These are phyloP conservation scores for Elongisporangium undulatum DNA, from an alignment of 352 stramenopile genomes.

Conservation along the genomic window DNA sequence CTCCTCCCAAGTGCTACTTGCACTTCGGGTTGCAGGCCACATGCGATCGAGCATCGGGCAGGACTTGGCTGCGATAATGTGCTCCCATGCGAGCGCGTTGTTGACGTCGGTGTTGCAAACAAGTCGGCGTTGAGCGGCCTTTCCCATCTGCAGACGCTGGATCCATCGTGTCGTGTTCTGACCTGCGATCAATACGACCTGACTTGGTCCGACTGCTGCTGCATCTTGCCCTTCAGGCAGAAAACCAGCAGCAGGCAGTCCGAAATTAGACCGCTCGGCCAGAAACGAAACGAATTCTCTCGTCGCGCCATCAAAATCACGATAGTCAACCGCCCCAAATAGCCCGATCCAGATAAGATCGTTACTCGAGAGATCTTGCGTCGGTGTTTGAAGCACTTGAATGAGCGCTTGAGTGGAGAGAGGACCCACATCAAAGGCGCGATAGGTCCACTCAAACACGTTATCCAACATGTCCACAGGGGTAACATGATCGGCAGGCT, in stretches of 20 bases:
- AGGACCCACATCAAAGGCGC: constrained; percentile 60
- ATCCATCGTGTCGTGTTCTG: constrained; percentile 14
- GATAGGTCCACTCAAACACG: constrained; percentile 46
- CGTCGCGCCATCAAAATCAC: constrained; percentile 41
- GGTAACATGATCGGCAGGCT: neutral
- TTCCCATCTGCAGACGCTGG: constrained; percentile 10
- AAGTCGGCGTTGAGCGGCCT: constrained; percentile 4
- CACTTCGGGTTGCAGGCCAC: constrained; percentile 7
- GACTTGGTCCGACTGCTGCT: neutral
- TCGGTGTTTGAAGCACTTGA: neutral
- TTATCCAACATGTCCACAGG: constrained; percentile 18
- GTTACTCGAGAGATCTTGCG: neutral
- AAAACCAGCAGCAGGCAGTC: constrained; percentile 11
- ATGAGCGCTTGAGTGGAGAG: constrained; percentile 35
- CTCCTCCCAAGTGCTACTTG: too few species aligned
- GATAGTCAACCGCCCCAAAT: constrained; percentile 49
- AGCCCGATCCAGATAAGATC: constrained; percentile 45
- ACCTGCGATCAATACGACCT: constrained; percentile 11
- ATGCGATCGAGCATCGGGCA: constrained; percentile 22
- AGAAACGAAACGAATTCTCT: constrained; percentile 16
- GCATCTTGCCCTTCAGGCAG: neutral
- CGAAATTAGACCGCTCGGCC: constrained; percentile 10
- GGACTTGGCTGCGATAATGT: constrained; percentile 37
- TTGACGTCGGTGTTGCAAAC: constrained; percentile 21
- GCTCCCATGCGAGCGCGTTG: constrained; percentile 27